Evolutionary conservation across 2,329 filamentous ascomycete genomes (phyloP).

Genomic region (Colletotrichum ledebouriae): DNA sequence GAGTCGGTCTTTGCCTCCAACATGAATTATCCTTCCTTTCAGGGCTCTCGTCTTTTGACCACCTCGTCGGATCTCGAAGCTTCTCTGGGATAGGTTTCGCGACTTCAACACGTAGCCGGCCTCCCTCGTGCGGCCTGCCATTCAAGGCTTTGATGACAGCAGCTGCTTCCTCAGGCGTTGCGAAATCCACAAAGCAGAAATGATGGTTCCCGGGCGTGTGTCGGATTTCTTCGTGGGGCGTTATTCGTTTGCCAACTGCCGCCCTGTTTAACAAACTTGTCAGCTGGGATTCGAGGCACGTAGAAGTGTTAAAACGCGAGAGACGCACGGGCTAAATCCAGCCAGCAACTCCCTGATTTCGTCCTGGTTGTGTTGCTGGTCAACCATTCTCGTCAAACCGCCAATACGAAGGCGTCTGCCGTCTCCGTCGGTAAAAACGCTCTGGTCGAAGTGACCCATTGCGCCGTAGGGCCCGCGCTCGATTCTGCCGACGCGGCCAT

Average conservation of each 20-base stretch:
- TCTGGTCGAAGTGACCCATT: conserved; percentile 50
- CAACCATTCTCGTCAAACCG: conserved; percentile 62
- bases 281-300: conserved; percentile 4
- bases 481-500: conserved; percentile 18
- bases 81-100: conserved; percentile 15
- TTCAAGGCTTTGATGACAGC: conserved; percentile 61
- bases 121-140: conserved; percentile 48
- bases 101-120: not conserved
- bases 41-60: not conserved
- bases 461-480: conserved; percentile 48
- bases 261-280: conserved; percentile 43
- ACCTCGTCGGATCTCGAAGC: conserved; percentile 1
- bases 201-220: conserved; percentile 68
- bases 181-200: conserved; percentile 77
- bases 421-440: conserved; percentile 47
- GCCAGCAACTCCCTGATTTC: conserved; percentile 63
- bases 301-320: fast-evolving
- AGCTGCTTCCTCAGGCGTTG: conserved; percentile 65
- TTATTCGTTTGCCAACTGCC: conserved; percentile 66
- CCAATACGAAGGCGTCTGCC: conserved; percentile 64
- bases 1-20: not conserved
- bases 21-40: not conserved
- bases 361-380: conserved; percentile 60
- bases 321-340: conserved; percentile 58
- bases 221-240: conserved; percentile 67